phyloP scores from a whole-genome alignment of 139 green algal species.

The Chlorella ohadii region DNA sequence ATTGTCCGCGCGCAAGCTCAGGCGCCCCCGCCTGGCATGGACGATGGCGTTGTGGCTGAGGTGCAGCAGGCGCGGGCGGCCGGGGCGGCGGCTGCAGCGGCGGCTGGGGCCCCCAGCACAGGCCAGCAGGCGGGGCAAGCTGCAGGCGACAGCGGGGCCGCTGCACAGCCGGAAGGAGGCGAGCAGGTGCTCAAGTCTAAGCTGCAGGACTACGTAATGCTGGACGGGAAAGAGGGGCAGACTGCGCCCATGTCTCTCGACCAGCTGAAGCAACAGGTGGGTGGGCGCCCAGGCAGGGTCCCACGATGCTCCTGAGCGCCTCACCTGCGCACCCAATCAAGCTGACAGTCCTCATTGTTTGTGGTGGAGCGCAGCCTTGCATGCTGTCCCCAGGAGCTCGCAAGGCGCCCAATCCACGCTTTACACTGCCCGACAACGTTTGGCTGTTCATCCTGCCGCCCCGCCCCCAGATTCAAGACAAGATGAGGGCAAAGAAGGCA shows the following conservation, averaged over 20 bases:
- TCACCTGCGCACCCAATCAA: neutral
- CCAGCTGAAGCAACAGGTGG: slow-evolving; percentile 19
- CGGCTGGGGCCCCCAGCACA: neutral
- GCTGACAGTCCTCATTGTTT: neutral
- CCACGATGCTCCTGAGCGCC: no score
- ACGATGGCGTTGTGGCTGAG: neutral
- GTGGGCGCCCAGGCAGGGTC: neutral
- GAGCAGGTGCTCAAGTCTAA: slow-evolving; percentile 1
- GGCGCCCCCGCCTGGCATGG: slow-evolving; percentile 3
- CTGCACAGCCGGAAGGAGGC: neutral
- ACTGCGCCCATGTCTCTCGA: slow-evolving; percentile 21
- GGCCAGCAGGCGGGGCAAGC: no score
- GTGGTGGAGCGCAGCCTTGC: neutral
- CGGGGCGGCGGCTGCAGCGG: no score
- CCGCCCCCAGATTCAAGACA: slow-evolving; percentile 13
- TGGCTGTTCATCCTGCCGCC: no score
- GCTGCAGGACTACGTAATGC: slow-evolving; percentile 31
- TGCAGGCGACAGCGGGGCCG: neutral
- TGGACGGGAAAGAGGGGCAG: neutral
- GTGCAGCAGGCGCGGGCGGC: no score
- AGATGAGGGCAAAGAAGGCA: slow-evolving; percentile 14
- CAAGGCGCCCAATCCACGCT: no score
- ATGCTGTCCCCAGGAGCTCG: no score
- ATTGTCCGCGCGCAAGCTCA: slow-evolving; percentile 28
- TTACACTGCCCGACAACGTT: no score